These are phyloP conservation scores for Fusarium illudens DNA, from an alignment of 2,329 filamentous ascomycete genomes.

Conservation along the genomic window DNA sequence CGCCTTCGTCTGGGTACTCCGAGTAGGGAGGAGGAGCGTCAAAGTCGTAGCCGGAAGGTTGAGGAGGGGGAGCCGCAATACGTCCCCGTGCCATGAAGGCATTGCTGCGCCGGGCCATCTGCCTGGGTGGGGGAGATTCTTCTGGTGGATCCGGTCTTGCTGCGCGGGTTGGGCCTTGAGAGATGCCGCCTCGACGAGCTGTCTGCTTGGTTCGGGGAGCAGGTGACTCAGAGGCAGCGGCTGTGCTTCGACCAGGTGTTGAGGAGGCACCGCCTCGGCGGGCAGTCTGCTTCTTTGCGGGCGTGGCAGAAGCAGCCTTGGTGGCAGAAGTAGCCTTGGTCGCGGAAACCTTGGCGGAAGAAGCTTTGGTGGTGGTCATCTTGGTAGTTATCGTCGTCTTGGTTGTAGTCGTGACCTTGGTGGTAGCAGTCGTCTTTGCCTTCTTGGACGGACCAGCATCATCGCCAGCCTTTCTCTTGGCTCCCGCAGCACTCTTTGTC, in stretches of 20 bases:
- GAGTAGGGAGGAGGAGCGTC: conserved; percentile 32
- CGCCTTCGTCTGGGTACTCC: conserved; percentile 5
- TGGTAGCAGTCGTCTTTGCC: conserved; percentile 9
- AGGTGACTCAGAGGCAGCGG: background rate
- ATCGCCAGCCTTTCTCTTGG: conserved; percentile 44
- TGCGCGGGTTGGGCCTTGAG: conserved; percentile 10
- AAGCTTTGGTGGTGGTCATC: background rate
- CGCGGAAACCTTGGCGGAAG: background rate
- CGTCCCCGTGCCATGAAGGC: conserved; percentile 36
- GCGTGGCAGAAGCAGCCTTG: background rate
- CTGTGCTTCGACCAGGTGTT: background rate
- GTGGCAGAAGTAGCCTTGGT: background rate
- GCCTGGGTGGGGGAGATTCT: conserved; percentile 9
- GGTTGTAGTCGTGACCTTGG: background rate
- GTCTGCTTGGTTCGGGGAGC: conserved; percentile 21
- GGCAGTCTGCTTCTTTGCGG: conserved; percentile 1
- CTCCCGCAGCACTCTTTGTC: conserved; percentile 10
- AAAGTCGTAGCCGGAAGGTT: background rate
- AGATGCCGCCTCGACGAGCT: conserved; percentile 23
- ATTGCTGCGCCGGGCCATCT: conserved; percentile 42
- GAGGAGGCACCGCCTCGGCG: conserved; percentile 8
- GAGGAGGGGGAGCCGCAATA: conserved; percentile 15
- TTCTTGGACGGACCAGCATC: conserved; percentile 22
- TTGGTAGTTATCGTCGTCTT: background rate
- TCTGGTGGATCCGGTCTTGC: background rate